These are phyloP conservation scores for Podospora conica DNA, from an alignment of 495 filamentous ascomycete species.

Conservation along the genomic window DNA sequence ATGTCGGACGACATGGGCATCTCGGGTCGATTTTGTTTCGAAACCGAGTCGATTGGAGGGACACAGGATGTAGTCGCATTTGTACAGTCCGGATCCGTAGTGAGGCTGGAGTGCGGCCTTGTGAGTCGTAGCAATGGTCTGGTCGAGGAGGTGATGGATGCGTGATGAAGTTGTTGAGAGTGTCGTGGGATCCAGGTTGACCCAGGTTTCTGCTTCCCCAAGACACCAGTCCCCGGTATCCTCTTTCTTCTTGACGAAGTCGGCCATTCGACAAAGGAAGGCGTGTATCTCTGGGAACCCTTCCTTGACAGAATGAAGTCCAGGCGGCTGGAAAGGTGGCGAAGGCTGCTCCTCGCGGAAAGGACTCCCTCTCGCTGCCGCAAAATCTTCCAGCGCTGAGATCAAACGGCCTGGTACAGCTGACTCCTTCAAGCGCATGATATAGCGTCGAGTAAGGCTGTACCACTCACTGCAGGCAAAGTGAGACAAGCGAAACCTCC, in stretches of 20 bases:
- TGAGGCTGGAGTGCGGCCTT: too few relatives aligned
- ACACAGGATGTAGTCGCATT: too few relatives aligned
- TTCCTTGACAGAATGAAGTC: not conserved
- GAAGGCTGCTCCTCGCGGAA: not conserved
- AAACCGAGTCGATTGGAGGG: too few relatives aligned
- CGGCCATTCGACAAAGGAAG: not conserved
- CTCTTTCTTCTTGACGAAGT: not conserved
- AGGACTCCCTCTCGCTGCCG: not conserved
- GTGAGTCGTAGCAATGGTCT: too few relatives aligned
- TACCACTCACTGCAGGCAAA: not conserved
- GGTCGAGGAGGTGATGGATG: too few relatives aligned
- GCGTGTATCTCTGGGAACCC: not conserved
- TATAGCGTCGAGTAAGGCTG: not conserved
- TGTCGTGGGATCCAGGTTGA: not conserved
- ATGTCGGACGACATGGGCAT: too few relatives aligned
- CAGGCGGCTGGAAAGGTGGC: too few relatives aligned
- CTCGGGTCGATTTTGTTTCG: too few relatives aligned
- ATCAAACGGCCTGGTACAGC: not conserved
- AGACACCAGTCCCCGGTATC: not conserved
- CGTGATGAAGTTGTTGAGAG: too few relatives aligned
- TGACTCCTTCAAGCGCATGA: not conserved
- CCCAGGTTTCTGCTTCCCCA: not conserved
- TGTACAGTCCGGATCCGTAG: too few relatives aligned
- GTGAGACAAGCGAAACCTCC: not conserved
- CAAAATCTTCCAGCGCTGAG: not conserved